These are phyloP conservation scores for Niveomyces coronatus DNA, from an alignment of 2,329 filamentous ascomycete genomes.

Conservation along the genomic window DNA sequence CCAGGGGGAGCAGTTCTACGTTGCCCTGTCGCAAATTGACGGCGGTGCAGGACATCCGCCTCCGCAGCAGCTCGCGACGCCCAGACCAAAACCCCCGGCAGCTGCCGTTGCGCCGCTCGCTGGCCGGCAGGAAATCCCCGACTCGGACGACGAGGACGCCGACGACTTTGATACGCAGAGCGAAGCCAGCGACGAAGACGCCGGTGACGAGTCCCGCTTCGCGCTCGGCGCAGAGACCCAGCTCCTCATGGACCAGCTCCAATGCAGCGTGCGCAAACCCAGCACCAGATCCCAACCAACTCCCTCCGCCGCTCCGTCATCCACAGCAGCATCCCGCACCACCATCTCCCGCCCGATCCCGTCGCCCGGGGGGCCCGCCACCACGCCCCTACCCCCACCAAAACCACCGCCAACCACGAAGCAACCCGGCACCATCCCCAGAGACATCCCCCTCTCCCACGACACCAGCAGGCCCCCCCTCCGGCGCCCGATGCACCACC, in stretches of 20 bases:
- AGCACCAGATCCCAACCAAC: too few relatives aligned
- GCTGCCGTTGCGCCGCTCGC: slow-evolving; percentile 2
- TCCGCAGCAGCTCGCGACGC: neutral
- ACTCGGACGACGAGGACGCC: slow-evolving; percentile 37
- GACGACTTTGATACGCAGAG: slow-evolving; percentile 15
- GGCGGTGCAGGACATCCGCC: neutral
- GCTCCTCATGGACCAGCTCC: slow-evolving; percentile 22
- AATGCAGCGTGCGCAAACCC: slow-evolving; percentile 6
- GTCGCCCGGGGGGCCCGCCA: neutral
- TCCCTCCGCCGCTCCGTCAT: too few relatives aligned
- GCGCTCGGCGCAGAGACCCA: slow-evolving; percentile 25
- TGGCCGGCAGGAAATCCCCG: slow-evolving; percentile 36
- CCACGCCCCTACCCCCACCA: too few relatives aligned
- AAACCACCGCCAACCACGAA: neutral
- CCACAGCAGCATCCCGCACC: slow-evolving; percentile 1
- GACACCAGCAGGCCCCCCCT: slow-evolving; percentile 9
- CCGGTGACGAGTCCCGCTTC: slow-evolving; percentile 14
- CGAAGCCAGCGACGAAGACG: slow-evolving; percentile 9
- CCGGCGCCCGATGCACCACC: slow-evolving; percentile 20
- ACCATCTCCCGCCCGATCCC: slow-evolving; percentile 3
- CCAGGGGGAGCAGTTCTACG: slow-evolving; percentile 3
- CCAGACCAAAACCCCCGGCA: neutral
- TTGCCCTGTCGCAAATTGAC: slow-evolving; percentile 2
- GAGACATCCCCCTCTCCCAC: slow-evolving; percentile 9
- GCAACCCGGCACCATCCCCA: neutral